A percentile compares a stretch with the other conserved stretches of the same genome.
Evolutionary conservation across 306 rosid species (phyloP).

Genomic region (Senna siamea): DNA sequence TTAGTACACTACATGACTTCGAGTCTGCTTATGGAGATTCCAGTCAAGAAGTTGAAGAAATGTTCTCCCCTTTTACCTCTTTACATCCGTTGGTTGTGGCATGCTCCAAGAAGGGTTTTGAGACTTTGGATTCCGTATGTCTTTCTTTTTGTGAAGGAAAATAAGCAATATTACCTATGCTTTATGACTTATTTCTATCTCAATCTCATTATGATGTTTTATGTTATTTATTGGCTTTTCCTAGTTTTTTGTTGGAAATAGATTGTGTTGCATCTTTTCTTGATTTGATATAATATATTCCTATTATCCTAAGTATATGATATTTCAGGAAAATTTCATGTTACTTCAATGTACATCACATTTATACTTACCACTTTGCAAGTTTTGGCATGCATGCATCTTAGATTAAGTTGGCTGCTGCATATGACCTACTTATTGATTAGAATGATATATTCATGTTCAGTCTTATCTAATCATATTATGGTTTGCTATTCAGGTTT

Average conservation of each 20-base stretch:
- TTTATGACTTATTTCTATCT: neutral
- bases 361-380: conserved; percentile 1
- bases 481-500: conserved; percentile 61
- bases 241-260: conserved; percentile 17
- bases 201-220: neutral
- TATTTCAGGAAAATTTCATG: neutral
- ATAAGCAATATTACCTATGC: conserved; percentile 27
- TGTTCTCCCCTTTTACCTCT: conserved; percentile 92
- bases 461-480: conserved; percentile 37
- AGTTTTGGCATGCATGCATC: conserved; percentile 16
- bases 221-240: conserved; percentile 14
- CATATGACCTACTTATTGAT: neutral
- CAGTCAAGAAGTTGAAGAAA: conserved; percentile 59
- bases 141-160: conserved; percentile 38
- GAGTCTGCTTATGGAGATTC: conserved; percentile 70
- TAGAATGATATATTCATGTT: conserved; percentile 18
- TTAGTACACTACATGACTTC: conserved; percentile 70
- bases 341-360: conserved; percentile 15
- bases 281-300: neutral
- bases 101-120: conserved; percentile 89
- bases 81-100: conserved; percentile 82
- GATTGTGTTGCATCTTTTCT: neutral
- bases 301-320: neutral
- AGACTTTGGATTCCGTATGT: conserved; percentile 85
- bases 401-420: conserved; percentile 23